Evolutionary conservation across 768 basidiomycete species (phyloP).

Genomic region (Pleurotus giganteus): DNA sequence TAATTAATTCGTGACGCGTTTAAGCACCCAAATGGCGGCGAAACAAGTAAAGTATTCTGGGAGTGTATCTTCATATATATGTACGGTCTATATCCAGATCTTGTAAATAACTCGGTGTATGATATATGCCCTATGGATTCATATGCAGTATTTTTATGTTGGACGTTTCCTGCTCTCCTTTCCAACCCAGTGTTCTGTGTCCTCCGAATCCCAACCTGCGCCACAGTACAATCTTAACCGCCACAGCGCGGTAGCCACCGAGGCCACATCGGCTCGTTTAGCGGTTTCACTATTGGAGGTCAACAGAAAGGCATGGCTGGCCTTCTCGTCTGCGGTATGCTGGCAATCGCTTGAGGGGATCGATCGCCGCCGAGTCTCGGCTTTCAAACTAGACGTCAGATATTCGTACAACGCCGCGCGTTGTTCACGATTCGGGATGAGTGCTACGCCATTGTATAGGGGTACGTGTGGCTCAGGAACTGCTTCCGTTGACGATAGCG

Average conservation of each 20-base stretch:
- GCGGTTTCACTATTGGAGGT: conserved; percentile 48
- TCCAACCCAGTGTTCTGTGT: conserved; percentile 11
- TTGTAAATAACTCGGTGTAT: too few species aligned
- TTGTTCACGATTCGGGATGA: conserved; percentile 63
- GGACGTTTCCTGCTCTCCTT: conserved; percentile 3
- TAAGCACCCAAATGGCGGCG: not conserved
- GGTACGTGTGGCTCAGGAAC: conserved; percentile 44
- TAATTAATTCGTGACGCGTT: not conserved
- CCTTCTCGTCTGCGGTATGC: conserved; percentile 34
- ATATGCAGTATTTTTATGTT: conserved; percentile 9
- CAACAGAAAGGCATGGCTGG: conserved; percentile 71
- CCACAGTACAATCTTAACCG: conserved; percentile 78
- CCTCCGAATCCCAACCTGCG: conserved; percentile 40
- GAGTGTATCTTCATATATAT: not conserved
- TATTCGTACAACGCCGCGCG: conserved; percentile 55
- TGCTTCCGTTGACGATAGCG: conserved; percentile 12
- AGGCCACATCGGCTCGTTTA: conserved; percentile 56
- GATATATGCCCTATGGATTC: conserved; percentile 1
- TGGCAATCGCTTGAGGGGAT: conserved; percentile 1
- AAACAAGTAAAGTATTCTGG: not conserved
- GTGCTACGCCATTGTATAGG: conserved; percentile 60
- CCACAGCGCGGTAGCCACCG: conserved; percentile 75
- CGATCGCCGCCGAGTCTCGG: not conserved
- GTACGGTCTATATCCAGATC: conserved; percentile 11
- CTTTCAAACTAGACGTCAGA: conserved; percentile 29